These are phyloP conservation scores for Heracleum sosnowskyi DNA, from an alignment of 129 eudicot species.

Conservation along the genomic window DNA sequence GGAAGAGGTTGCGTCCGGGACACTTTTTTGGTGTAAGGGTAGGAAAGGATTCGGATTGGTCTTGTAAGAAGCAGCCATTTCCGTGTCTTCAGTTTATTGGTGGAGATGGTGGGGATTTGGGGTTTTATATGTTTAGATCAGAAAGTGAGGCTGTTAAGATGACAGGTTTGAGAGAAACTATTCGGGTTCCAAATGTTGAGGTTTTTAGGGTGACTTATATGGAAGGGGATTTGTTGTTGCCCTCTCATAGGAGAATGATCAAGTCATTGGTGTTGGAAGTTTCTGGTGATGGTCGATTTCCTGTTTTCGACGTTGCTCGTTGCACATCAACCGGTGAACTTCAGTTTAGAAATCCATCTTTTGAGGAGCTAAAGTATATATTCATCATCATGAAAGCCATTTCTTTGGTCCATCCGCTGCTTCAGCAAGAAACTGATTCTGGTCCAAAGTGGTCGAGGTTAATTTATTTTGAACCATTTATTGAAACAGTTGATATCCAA, in stretches of 20 bases:
- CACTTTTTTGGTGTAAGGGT: slow-evolving; percentile 50
- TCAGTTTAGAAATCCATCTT: slow-evolving; percentile 43
- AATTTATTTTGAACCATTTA: slow-evolving; percentile 41
- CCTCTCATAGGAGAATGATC: slow-evolving; percentile 46
- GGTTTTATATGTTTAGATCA: slow-evolving; percentile 46
- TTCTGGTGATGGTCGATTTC: slow-evolving; percentile 40
- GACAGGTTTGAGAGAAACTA: slow-evolving; percentile 46
- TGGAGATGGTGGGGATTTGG: slow-evolving; percentile 71
- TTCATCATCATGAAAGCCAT: slow-evolving; percentile 42
- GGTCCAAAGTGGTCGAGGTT: slow-evolving; percentile 44
- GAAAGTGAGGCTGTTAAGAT: slow-evolving; percentile 39
- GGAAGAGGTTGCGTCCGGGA: slow-evolving; percentile 56
- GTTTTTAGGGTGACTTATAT: slow-evolving; percentile 50
- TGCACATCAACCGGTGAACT: slow-evolving; percentile 40
- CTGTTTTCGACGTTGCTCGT: slow-evolving; percentile 49
- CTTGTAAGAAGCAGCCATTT: slow-evolving; percentile 48
- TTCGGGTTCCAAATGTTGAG: slow-evolving; percentile 48
- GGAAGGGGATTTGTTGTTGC: slow-evolving; percentile 37
- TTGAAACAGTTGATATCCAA: slow-evolving; percentile 63
- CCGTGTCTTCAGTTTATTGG: slow-evolving; percentile 51
- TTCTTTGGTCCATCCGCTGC: slow-evolving; percentile 51
- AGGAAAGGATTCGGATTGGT: slow-evolving; percentile 62
- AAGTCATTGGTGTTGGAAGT: slow-evolving; percentile 41
- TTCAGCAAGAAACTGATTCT: slow-evolving; percentile 28
- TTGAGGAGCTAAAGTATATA: slow-evolving; percentile 57